Evolutionary conservation across 179 eudicot genomes (phyloP), one percentile per base, ranked within the genome.

Genomic region (Vitellaria paradoxa): DNA sequence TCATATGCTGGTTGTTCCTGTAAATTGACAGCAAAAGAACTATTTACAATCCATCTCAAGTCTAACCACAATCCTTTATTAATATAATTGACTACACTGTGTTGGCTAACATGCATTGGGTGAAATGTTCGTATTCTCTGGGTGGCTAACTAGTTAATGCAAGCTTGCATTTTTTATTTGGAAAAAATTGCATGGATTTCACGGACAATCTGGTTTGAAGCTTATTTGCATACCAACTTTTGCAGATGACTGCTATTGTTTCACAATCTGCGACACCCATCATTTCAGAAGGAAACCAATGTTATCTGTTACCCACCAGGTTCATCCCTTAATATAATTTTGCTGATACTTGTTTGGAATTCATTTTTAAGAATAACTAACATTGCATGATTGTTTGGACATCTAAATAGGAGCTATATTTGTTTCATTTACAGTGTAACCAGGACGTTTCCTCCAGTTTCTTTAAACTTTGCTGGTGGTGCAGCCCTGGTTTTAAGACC

Each of bases 391-490:
- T 73, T 72, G 59, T 65, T 70, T 80, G 23, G 64, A 46, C 62
- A 61, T 65, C 77, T 67, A 14, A 72, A 45, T 10, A 7, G 56
- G 61, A 63, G 57, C 24, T 24, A 3, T 37, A 63, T 76, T 53
- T 75, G 65, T 68, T 55, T 80, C 3, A 1, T 72, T 4, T 68
- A 55, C 93, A 93, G 98, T 78, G 78, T 88, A 49, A 78, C 72
- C 66, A 89, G 90, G 77, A 81, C 87, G 55, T 96, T 96, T 82
- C 99, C 99, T 52, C 77, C 77, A 72, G 95, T 91, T 74, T 77
- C 88, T 86, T 86, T 96, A 46, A 89, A 91, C 85, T 96, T 96
- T 76, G 93, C 92, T 70, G 97, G 93, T 21, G 96, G 93, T 64
- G 97, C 98, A 37, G 84, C 92, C 70, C 85, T 96, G 93, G 76